Evolutionary conservation across 2,329 filamentous ascomycete species (phyloP).

Genomic region (Zymoseptoria pseudotritici): DNA sequence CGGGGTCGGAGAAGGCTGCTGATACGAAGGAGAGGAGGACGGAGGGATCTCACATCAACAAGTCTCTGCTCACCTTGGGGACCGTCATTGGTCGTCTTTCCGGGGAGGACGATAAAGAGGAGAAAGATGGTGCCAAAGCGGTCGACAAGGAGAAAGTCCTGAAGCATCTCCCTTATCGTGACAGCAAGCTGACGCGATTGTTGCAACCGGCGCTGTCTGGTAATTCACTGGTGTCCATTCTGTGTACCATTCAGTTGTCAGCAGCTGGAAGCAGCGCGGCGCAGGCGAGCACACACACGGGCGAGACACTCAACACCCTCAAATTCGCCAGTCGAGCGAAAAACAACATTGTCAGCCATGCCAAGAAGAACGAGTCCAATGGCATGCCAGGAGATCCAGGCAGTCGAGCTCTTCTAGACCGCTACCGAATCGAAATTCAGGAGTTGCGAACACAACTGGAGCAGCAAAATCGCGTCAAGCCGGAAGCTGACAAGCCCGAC

Average conservation of each 20-base stretch:
- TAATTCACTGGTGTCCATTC: constrained; percentile 89
- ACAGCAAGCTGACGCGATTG: constrained; percentile 92
- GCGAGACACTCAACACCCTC: constrained; percentile 88
- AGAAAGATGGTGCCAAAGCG: constrained; percentile 43
- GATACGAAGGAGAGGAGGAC: constrained; percentile 89
- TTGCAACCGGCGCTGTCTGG: constrained; percentile 89
- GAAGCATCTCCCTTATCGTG: constrained; percentile 91
- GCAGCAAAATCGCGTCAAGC: constrained; percentile 61
- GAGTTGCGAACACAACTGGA: constrained; percentile 77
- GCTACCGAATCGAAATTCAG: constrained; percentile 87
- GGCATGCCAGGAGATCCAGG: constrained; percentile 71
- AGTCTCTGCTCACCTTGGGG: constrained; percentile 87
- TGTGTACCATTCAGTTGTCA: constrained; percentile 93
- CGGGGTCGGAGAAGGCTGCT: constrained; percentile 90
- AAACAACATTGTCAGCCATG: constrained; percentile 96
- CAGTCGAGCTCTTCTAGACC: constrained; percentile 78
- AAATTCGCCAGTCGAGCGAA: constrained; percentile 96
- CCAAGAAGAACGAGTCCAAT: constrained; percentile 85
- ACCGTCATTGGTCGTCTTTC: constrained; percentile 94
- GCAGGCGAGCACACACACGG: constrained; percentile 64
- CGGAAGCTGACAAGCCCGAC: constrained; percentile 38
- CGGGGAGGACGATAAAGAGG: constrained; percentile 81
- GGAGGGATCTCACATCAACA: constrained; percentile 97
- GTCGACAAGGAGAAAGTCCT: constrained; percentile 58
- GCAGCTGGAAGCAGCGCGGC: constrained; percentile 60